A percentile compares a stretch with the other conserved stretches of the same genome.
phyloP scores from a whole-genome alignment of 2,329 filamentous ascomycete genomes.

The Penicillium sp. region DNA sequence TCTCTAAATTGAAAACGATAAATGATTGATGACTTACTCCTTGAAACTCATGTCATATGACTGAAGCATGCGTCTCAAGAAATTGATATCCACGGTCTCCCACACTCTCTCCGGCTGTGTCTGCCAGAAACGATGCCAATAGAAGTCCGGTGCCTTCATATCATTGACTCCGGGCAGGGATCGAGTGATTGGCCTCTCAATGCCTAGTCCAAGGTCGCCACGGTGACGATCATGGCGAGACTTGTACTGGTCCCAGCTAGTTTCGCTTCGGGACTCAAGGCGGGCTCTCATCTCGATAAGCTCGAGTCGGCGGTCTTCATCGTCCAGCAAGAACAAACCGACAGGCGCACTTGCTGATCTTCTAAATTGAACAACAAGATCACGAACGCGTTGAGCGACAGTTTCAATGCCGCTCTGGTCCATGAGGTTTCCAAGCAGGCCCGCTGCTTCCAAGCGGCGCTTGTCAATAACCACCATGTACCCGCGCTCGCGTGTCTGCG shows the following conservation, averaged over 20 bases:
- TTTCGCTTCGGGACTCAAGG: conserved; percentile 26
- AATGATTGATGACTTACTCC: conserved; percentile 39
- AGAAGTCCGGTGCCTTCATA: conserved; percentile 56
- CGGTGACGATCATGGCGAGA: conserved; percentile 60
- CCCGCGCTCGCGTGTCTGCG: conserved; percentile 64
- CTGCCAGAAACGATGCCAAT: conserved; percentile 52
- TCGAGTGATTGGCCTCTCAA: conserved; percentile 57
- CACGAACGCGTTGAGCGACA: conserved; percentile 16
- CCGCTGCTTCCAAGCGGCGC: conserved; percentile 20
- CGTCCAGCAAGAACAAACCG: conserved; percentile 59
- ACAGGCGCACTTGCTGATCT: conserved; percentile 62
- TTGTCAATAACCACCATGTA: conserved; percentile 60
- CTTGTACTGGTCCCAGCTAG: conserved; percentile 49
- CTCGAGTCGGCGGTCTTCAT: conserved; percentile 56
- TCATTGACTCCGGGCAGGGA: conserved; percentile 56
- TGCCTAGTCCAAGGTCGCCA: conserved; percentile 51
- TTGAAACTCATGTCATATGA: conserved; percentile 61
- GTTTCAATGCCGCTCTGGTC: conserved; percentile 24
- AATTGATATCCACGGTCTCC: conserved; percentile 66
- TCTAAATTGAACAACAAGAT: conserved; percentile 47
- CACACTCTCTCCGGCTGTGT: conserved; percentile 59
- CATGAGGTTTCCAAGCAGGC: conserved; percentile 31
- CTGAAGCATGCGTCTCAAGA: conserved; percentile 50
- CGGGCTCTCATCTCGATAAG: conserved; percentile 51
- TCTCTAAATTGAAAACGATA: background rate